Conservation (phyloP, 225 moss, liverwort and hornwort species). For the Asterella californica region DNA sequence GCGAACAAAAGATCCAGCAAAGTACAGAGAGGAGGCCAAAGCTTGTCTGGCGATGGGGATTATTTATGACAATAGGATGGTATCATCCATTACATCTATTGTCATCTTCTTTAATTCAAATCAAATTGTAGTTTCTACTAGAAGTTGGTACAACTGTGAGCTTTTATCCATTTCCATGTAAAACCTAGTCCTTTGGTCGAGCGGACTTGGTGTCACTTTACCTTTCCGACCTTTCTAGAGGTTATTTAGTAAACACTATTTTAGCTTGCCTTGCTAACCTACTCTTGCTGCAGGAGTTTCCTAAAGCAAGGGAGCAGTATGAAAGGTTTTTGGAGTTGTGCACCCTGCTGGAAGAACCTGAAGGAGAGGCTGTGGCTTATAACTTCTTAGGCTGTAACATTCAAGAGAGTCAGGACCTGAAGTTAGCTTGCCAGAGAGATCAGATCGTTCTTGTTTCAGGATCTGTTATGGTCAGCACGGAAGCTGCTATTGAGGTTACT, state of each 20-base stretch:
- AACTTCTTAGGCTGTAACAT: conserved; percentile 81
- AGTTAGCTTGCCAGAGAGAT: conserved; percentile 43
- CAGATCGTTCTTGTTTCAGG: conserved; percentile 45
- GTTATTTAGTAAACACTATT: not conserved
- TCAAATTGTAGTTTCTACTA: not conserved
- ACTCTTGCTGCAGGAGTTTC: conserved; percentile 50
- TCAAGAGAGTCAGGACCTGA: conserved; percentile 74
- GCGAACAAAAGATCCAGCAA: conserved; percentile 68
- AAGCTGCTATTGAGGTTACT: conserved; percentile 43
- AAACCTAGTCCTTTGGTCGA: not conserved
- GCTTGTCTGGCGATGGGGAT: conserved; percentile 71
- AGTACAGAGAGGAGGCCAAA: conserved; percentile 80
- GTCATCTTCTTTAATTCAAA: not conserved
- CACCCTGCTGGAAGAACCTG: conserved; percentile 45
- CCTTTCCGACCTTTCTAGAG: not conserved
- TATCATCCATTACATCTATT: conserved; percentile 12
- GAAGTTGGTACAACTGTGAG: not conserved
- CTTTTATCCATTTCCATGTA: not conserved
- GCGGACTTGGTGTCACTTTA: not conserved
- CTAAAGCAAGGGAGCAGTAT: conserved; percentile 56
- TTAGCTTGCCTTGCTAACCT: not conserved
- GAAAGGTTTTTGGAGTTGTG: conserved; percentile 60
- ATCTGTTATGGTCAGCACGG: conserved; percentile 37
- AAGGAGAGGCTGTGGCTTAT: conserved; percentile 68
- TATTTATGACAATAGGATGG: conserved; percentile 87